Percentiles rank a stretch among this genome's conserved stretches.
These are phyloP conservation scores for Irpex lacteus DNA, from an alignment of 1,284 basidiomycete genomes.

Conservation along the genomic window DNA sequence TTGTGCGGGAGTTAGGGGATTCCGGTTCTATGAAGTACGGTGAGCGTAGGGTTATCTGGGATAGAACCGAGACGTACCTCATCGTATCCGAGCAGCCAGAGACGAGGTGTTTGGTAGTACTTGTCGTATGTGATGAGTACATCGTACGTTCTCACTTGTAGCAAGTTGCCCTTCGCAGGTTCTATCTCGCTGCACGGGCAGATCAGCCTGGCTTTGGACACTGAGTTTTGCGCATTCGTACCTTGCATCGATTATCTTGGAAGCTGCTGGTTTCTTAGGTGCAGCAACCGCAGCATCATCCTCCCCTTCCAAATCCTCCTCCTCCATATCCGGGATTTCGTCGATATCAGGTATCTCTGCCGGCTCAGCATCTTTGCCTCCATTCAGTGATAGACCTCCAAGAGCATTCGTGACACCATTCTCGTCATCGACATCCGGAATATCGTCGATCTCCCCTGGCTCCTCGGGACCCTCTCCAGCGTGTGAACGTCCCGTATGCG, in stretches of 20 bases:
- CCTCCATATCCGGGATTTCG: slow-evolving; percentile 38
- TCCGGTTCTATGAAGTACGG: slow-evolving; percentile 63
- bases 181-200: slow-evolving; percentile 47
- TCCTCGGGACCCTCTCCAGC: slow-evolving; percentile 55
- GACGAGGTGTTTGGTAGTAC: slow-evolving; percentile 94
- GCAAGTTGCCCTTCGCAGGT: slow-evolving; percentile 75
- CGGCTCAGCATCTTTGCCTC: slow-evolving; percentile 44
- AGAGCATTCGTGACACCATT: slow-evolving; percentile 78
- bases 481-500: slow-evolving; percentile 70
- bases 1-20: slow-evolving; percentile 81
- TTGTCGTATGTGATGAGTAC: slow-evolving; percentile 99
- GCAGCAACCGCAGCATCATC: slow-evolving; percentile 84
- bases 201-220: neutral
- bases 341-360: slow-evolving; percentile 39
- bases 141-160: slow-evolving; percentile 98
- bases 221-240: slow-evolving; percentile 16
- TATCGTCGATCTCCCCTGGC: slow-evolving; percentile 71
- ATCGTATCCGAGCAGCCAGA: slow-evolving; percentile 94
- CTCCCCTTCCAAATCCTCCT: slow-evolving; percentile 35
- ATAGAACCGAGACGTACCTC: slow-evolving; percentile 56
- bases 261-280: slow-evolving; percentile 40
- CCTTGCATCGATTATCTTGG: slow-evolving; percentile 25
- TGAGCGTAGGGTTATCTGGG: too few relatives aligned
- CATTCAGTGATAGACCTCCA: slow-evolving; percentile 51
- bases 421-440: slow-evolving; percentile 91